A percentile compares a stretch with the other conserved stretches of the same genome.
Conservation (phyloP, 1,139 yeast species). For the Scheffersomyces segobiensis region DNA sequence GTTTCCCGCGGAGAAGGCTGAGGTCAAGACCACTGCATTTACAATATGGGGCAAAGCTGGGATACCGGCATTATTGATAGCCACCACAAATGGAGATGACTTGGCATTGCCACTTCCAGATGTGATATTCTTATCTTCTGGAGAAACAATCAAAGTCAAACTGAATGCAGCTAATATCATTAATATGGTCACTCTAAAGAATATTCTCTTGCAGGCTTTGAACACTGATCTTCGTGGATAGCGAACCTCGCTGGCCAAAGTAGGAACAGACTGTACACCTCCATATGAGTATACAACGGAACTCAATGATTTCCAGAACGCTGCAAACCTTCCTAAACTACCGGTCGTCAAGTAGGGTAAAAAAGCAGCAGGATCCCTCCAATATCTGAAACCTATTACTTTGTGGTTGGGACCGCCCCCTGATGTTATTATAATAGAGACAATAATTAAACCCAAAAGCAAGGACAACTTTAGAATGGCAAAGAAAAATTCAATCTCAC, state of each 20-base stretch:
- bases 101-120: constrained; percentile 47
- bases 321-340: constrained; percentile 25
- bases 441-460: constrained; percentile 25
- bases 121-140: constrained; percentile 39
- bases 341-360: constrained; percentile 20
- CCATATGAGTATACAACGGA: constrained; percentile 30
- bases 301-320: constrained; percentile 26
- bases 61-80: constrained; percentile 51
- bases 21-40: constrained; percentile 50
- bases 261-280: constrained; percentile 39
- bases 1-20: constrained; percentile 57
- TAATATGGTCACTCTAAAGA: constrained; percentile 45
- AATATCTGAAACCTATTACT: constrained; percentile 28
- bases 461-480: constrained; percentile 28
- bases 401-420: constrained; percentile 31
- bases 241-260: constrained; percentile 50
- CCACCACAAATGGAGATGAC: constrained; percentile 57
- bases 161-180: constrained; percentile 45
- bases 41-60: constrained; percentile 49
- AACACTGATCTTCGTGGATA: constrained; percentile 50
- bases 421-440: constrained; percentile 28
- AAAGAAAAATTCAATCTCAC: constrained; percentile 33
- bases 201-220: constrained; percentile 46
- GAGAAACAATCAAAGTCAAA: constrained; percentile 48
- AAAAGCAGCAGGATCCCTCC: constrained; percentile 20